These are phyloP conservation scores for Rhipidocladum racemiflorum DNA, from an alignment of 176 grass and related monocot genomes.

Conservation along the genomic window DNA sequence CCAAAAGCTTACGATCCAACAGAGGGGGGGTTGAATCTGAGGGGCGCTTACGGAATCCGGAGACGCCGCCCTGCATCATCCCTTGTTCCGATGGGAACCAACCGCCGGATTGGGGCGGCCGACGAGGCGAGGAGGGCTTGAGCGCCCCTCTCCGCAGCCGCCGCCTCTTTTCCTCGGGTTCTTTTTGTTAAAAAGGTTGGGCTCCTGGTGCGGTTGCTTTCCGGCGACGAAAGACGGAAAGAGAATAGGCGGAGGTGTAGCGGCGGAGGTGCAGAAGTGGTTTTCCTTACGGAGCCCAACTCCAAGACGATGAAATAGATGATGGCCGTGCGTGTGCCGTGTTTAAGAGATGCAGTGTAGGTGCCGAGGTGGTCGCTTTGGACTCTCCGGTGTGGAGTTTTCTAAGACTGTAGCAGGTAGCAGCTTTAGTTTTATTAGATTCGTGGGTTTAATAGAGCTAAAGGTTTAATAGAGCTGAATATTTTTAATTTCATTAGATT, in stretches of 20 bases:
- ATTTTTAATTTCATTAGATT: too few relatives aligned
- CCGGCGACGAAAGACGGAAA: background rate
- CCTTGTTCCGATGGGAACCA: constrained; percentile 11
- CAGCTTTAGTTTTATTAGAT: too few relatives aligned
- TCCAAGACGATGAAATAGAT: too few relatives aligned
- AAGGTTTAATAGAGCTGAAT: too few relatives aligned
- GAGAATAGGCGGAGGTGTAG: background rate
- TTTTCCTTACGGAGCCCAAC: background rate
- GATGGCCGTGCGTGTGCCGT: too few relatives aligned
- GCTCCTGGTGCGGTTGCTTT: background rate
- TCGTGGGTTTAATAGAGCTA: too few relatives aligned
- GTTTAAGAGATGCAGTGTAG: too few relatives aligned
- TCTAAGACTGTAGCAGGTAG: too few relatives aligned
- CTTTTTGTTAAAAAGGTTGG: background rate
- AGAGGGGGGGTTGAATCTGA: too few relatives aligned
- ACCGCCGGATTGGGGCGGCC: background rate
- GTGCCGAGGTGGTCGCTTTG: too few relatives aligned
- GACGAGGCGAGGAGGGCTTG: background rate
- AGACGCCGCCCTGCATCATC: constrained; percentile 64
- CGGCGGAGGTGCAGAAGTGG: background rate
- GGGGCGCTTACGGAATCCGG: constrained; percentile 74
- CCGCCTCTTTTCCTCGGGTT: background rate
- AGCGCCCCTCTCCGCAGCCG: background rate
- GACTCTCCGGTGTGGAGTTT: too few relatives aligned
- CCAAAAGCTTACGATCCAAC: too few relatives aligned